Base-by-base conservation (phyloP, 1,284 basidiomycete genomes). In the Trametes sp. region DNA sequence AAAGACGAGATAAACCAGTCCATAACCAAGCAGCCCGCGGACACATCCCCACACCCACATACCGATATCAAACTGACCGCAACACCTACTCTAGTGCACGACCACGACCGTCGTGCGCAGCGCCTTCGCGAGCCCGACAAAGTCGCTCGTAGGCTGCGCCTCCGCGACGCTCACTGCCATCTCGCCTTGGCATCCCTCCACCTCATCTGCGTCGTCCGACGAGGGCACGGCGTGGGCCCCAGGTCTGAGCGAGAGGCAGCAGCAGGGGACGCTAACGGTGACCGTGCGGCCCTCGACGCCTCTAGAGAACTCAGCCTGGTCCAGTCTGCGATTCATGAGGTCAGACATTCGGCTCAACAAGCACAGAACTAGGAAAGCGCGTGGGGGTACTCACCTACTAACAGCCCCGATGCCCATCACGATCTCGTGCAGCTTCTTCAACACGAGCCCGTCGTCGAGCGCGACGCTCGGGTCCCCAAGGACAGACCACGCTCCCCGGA, bases 361-460 rank as follows among this genome's bases (percentile, higher is more conserved):
- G 7, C 8, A 31, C 21, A 23, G 2, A 14, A 19, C 19, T 11
- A 2, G 23, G n/a, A 2, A 26, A 26, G 14, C 21, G 21, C 4
- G n/a, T 10, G 3, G 38, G 16, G 21, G 14, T 8, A 52, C 62
- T 50, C 16, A 67, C 65, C 57, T 46, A 9, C 23, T 31, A 26
- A 63, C 31, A 4, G 41, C 59, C 4, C 42, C 61, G 38, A 59
- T 28, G 3, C 54, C 61, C 23, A 53, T 33, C n/a, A 65, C 59
- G 59, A 67, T 46, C n/a, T 64, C 61, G 41, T 67, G 66, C 54
- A 67, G 59, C 44, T 51, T 57, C 61, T 63, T 63, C 24, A 67
- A 38, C 49, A 49, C 61, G 10, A 63, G 56, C 28, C 35, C 56
- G 45, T 67, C 63, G 61, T 67, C 66, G 53, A 62, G 28, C 26